Evolutionary conservation across 495 filamentous ascomycete genomes (phyloP).

Genomic region (Penicillium odoratum): DNA sequence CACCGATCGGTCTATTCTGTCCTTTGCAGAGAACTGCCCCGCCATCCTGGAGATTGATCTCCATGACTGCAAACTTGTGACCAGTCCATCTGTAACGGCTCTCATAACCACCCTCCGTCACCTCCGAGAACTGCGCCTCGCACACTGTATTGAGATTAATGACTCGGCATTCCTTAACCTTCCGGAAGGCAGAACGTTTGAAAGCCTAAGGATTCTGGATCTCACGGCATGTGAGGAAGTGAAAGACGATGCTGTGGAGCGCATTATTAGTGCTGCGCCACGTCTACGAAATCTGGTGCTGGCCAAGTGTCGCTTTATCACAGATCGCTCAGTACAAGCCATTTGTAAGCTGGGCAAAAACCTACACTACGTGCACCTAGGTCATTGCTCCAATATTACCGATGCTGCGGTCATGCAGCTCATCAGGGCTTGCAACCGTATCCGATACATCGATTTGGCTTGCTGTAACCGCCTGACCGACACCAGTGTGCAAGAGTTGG

Average conservation of each 20-base stretch:
- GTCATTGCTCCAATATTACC: slow-evolving; percentile 89
- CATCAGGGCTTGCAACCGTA: slow-evolving; percentile 84
- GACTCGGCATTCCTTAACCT: slow-evolving; percentile 84
- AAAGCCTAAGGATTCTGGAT: slow-evolving; percentile 90
- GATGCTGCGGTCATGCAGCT: slow-evolving; percentile 81
- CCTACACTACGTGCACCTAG: slow-evolving; percentile 91
- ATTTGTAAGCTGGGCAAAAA: slow-evolving; percentile 93
- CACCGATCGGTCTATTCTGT: slow-evolving; percentile 73
- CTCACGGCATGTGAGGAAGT: slow-evolving; percentile 83
- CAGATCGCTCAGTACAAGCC: slow-evolving; percentile 81
- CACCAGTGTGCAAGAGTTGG: slow-evolving; percentile 77
- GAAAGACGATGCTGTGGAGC: slow-evolving; percentile 81
- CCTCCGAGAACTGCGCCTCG: slow-evolving; percentile 84
- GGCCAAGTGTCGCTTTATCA: slow-evolving; percentile 90
- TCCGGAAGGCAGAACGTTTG: slow-evolving; percentile 66
- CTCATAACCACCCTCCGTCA: slow-evolving; percentile 74
- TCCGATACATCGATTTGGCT: slow-evolving; percentile 95
- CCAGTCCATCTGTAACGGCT: slow-evolving; percentile 75
- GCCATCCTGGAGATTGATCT: slow-evolving; percentile 96
- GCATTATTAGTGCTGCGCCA: slow-evolving; percentile 81
- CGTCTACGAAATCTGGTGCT: slow-evolving; percentile 89
- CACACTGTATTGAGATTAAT: slow-evolving; percentile 78
- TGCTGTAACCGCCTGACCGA: slow-evolving; percentile 93
- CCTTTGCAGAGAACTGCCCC: slow-evolving; percentile 83
- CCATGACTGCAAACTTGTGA: slow-evolving; percentile 77